Evolutionary conservation across 768 basidiomycete genomes (phyloP), one percentile per base, ranked within the genome.

Genomic region (Rhodotorula kratochvilovae): DNA sequence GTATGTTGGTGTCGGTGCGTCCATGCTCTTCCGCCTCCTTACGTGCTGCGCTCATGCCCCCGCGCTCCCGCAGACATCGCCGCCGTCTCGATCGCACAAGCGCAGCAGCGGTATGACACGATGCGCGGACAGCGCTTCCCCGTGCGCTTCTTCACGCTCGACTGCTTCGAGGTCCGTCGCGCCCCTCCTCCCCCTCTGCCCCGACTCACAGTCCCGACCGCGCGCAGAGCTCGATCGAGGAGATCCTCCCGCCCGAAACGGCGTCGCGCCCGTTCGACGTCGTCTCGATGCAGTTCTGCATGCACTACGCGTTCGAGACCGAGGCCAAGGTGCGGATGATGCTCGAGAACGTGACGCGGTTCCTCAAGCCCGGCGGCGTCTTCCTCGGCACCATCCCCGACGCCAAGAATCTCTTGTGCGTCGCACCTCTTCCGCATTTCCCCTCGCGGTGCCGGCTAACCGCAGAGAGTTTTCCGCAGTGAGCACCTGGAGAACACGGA

Each of bases 261-360:
- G 39, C 61, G 42, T 57, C 25, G 21, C 35, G 85, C 42, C 88
- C 88, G 11, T 96, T 96, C 78, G 96, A 98, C 78, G 91, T 92
- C 67, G 92, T 98, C 11, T 91, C 92, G 5, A 91, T 97, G 92
- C 96, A 99, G 79, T 99, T 99, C 80, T 98, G 96, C 81, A 97
- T 99, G 91, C 96, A 99, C 80, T 98, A 99, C 78, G 96, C 96
- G 15, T 98, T 99, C 79, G 93, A 98, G 80, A 89, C 85, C n/a
- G 85, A 87, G 42, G 83, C 85, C 68, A 96, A 96, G 79, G 90
- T 88, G 35, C 85, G 91, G 43, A 89, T 87, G 79, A 96, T 99
- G 96, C 86, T 99, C 43, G 85, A 87, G 48, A 99, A 99, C 79
- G 94, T 93, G 42, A 86, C 87, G 67, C 81, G 85, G 57, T 88